A percentile compares a stretch with the other conserved stretches of the same genome.
Evolutionary conservation across 306 rosid species (phyloP).

Genomic region (Fragaria vesca): DNA sequence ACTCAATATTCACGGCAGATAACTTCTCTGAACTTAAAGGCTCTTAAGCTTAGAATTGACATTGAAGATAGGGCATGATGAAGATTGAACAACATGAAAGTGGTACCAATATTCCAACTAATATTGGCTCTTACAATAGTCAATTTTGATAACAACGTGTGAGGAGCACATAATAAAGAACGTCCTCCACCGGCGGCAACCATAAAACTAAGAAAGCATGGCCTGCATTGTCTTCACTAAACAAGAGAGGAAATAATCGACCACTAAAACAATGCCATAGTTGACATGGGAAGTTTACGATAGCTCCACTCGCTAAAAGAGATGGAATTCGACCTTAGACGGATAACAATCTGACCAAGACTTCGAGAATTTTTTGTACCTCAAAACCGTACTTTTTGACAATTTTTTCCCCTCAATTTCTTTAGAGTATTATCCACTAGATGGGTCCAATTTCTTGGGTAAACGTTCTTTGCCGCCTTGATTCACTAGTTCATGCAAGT

Average conservation of each 20-base stretch:
- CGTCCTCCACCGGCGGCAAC: background rate
- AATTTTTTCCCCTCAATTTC: background rate
- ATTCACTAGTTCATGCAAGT: constrained; percentile 1
- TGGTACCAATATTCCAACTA: background rate
- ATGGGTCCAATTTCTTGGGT: background rate
- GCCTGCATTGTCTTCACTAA: constrained; percentile 5
- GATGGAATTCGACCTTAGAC: background rate
- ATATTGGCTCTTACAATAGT: background rate
- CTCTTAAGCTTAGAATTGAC: background rate
- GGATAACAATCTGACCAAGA: constrained; percentile 2
- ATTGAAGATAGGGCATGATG: too few species aligned
- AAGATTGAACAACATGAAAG: background rate
- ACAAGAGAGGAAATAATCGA: background rate
- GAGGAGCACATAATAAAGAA: constrained; percentile 6
- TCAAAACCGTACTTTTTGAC: constrained; percentile 2
- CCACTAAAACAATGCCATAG: background rate
- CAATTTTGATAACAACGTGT: constrained; percentile 5
- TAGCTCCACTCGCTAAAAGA: background rate
- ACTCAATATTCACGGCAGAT: background rate
- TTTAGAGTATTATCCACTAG: background rate
- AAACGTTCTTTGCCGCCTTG: constrained; percentile 10
- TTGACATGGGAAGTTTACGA: constrained; percentile 7
- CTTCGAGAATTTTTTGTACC: background rate
- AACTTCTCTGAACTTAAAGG: background rate
- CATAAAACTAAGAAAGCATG: background rate